These are phyloP conservation scores for Penicillium cataractarum DNA, from an alignment of 495 filamentous ascomycete species.

Conservation along the genomic window DNA sequence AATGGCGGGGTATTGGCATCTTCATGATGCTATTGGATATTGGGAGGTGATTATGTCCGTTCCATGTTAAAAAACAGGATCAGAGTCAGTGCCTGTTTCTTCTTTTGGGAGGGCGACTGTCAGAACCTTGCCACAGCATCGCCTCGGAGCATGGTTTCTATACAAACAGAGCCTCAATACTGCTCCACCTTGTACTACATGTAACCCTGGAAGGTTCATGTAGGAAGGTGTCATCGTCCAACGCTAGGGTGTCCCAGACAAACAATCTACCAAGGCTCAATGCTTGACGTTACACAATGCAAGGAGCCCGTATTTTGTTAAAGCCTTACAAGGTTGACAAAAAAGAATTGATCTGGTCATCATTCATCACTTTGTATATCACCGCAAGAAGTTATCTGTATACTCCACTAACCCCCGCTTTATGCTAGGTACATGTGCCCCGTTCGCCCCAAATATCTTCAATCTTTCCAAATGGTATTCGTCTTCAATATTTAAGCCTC, in stretches of 20 bases:
- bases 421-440: background rate
- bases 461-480: background rate
- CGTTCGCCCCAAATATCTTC: background rate
- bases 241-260: background rate
- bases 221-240: background rate
- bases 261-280: background rate
- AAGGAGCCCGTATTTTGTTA: background rate
- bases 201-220: background rate
- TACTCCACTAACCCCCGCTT: background rate
- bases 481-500: conserved; percentile 21
- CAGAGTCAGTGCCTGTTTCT: background rate
- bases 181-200: background rate
- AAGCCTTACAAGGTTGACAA: background rate
- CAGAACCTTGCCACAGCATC: background rate
- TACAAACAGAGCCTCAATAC: background rate
- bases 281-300: background rate
- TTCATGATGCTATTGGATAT: no score
- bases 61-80: background rate
- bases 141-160: background rate
- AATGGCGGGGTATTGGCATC: no score
- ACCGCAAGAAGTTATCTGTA: background rate
- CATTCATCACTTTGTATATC: conserved; percentile 1
- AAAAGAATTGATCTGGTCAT: background rate
- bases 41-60: background rate
- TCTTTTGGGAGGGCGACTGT: background rate